Evolutionary conservation across 768 basidiomycete genomes (phyloP), one percentile per base, ranked within the genome.

Genomic region (Russula earlei): DNA sequence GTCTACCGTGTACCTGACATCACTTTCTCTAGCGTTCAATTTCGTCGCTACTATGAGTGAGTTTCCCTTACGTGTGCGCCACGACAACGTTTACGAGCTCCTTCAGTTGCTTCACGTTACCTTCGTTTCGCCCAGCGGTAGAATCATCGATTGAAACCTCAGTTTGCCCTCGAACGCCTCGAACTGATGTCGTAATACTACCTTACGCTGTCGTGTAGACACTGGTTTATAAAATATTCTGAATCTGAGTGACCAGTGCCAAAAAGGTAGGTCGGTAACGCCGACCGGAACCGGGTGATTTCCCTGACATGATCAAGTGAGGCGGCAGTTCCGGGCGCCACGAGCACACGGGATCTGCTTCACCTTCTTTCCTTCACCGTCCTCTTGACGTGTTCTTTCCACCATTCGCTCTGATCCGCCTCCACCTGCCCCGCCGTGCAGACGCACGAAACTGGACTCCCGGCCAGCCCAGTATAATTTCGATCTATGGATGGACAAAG

Each of bases 391-490:
- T 54, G 24, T 48, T 55, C 59, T 57, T 10, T 31, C 52, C 50
- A 31, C 57, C 55, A 55, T 57, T 36, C 33, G 49, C 38, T 29
- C 44, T 53, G 56, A 34, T 55, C 41, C 31, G 49, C 33, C 36
- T 41, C 50, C 54, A 61, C 49, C 47, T 38, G 43, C 36, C 46
- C 20, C 22, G 20, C 52, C 81, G 82, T 81, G 83, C 82, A 71
- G 67, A 67, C 67, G 80, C 81, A 82, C 83, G 82, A 78, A 78
- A 79, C 81, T 82, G 84, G 83, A 80, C 79, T 77, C 71, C 72
- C 74, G 76, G 76, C 77, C 74, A 81, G 79, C 75, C 69, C 76
- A 80, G 74, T 81, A 81, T 73, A 81, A 84, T 71, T 71, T 72
- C 67, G 74, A 53, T 62, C 61, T 59, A 63, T 63, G 62, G 62